Evolutionary conservation across 2,329 filamentous ascomycete species (phyloP), one percentile per base, ranked within the genome.

Genomic region (Beauveria asiatica): DNA sequence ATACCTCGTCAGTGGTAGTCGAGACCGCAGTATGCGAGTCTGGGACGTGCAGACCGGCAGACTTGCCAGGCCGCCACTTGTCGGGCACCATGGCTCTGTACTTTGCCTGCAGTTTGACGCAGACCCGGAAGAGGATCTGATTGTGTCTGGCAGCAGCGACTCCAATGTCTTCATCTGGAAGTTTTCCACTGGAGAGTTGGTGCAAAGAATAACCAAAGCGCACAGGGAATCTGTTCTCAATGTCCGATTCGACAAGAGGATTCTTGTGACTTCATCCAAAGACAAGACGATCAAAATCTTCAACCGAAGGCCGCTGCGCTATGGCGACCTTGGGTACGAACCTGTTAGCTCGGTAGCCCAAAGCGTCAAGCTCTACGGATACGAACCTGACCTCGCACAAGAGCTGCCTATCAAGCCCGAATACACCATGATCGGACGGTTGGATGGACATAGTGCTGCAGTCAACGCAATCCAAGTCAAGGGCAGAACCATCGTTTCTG

Each of bases 231-330:
- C 93, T 0, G 92, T 99, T 0, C 78, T 99, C 17, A 97, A 97
- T 69, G 85, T 99, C 60, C 85, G 90, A 63, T 99, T 97, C 66
- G 92, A 97, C 70, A 87, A 90, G 65, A 84, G 90, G 9, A 95
- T 95, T 64, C 80, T 99, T 4, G 91, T 97, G 13, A 99, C 94
- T 0, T 97, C 94, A 69, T 97, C 93, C 53, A 99, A 99, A 72
- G 94, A 99, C 73, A 95, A 92, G 73, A 88, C 88, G 0, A 96
- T 99, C 78, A 97, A 97, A 73, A 86, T 99, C 19, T 99, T 96
- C 83, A 97, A 93, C 71, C 86, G 94, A 5, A 81, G 78, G 19
- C 79, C 85, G 19, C 76, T 96, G n/a, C 76, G 76, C 37, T 77
- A 80, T 48, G 83, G 83, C 23, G 83, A 87, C 39, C 63, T 80